A percentile compares a stretch with the other conserved stretches of the same genome.
Conservation (phyloP, 352 stramenopile genomes). For the Phytophthora nicotianae region DNA sequence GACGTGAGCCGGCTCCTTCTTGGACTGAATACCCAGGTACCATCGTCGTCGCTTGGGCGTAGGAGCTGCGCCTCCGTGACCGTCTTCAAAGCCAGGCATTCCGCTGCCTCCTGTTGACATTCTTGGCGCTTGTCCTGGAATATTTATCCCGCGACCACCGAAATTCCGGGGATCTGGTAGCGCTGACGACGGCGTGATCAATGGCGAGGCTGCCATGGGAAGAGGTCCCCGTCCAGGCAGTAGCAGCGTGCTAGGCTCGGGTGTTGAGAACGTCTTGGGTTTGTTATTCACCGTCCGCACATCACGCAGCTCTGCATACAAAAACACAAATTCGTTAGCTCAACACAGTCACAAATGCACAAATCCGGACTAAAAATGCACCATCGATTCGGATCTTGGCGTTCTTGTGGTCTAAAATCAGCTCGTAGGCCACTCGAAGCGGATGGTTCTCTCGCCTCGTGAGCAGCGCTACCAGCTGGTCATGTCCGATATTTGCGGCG, state of each 20-base stretch:
- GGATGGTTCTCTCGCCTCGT: conserved; percentile 66
- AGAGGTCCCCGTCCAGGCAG: conserved; percentile 75
- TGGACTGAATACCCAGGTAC: conserved; percentile 99
- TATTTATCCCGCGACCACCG: conserved; percentile 49
- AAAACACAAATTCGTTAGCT: conserved; percentile 10
- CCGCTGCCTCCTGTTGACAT: conserved; percentile 32
- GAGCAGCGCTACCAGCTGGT: conserved; percentile 64
- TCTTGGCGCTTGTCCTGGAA: conserved; percentile 32
- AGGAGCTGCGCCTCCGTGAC: conserved; percentile 30
- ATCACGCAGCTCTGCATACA: conserved; percentile 65
- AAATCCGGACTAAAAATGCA: conserved; percentile 25
- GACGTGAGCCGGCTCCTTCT: conserved; percentile 99
- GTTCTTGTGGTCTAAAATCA: conserved; percentile 98
- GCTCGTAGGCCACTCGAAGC: conserved; percentile 96
- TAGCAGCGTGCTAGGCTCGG: conserved; percentile 68
- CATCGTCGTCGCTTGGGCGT: conserved; percentile 90
- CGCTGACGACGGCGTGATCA: conserved; percentile 64
- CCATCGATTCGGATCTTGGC: conserved; percentile 93
- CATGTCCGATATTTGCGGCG: conserved; percentile 48
- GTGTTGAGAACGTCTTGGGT: conserved; percentile 79
- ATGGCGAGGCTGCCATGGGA: conserved; percentile 79
- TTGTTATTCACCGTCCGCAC: conserved; percentile 71
- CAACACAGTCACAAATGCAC: not conserved
- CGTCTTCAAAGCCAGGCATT: conserved; percentile 47
- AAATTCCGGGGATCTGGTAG: conserved; percentile 65